Base-by-base conservation (phyloP, 306 rosid genomes). In the Dalbergia cochinchinensis region DNA sequence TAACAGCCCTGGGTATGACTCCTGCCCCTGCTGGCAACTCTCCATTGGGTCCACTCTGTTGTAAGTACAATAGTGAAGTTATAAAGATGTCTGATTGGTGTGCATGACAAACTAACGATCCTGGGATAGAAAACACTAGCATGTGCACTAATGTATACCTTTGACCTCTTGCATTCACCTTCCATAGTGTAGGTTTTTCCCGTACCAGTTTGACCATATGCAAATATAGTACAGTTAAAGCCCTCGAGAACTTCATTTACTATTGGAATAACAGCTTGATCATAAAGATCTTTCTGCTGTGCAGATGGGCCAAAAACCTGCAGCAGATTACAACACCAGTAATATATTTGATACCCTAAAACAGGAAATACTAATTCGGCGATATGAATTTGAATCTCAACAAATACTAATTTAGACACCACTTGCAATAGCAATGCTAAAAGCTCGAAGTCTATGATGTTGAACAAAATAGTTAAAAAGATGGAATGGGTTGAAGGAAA, bases 131-230 rank as follows among this genome's bases (percentile, higher is more conserved):
- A 18, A 51, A 51, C 9, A 51, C 58, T 51, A 35, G 14, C 13
- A 66, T 71, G 50, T 6, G 26, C 53, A 65, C 42, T 20, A 71
- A 63, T 79, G 34, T 3, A 44, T 85, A 94, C 98, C 98, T 91
- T 92, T 8, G 98, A 51, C 83, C 88, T 90, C 84, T 94, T 94
- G 83, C 94, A 92, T 74, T 94, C 98, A 47, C 98, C 98, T 85
- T 94, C 98, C 98, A 94, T 94, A 0, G 98, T 94, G 79, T 85
- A 92, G 0, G 98, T 94, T 85, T 94, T 94, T 10, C 98, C 97
- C 0, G 97, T 94, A 65, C 98, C 98, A 13, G 98, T 94, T 87
- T 94, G 98, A 53, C 98, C 98, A 75, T 94, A 91, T 0, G 97
- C 98, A 75, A 94, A 92, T 70, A 94, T 92, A 34, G 98, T 94